These are phyloP conservation scores for Fusarium sororula DNA, from an alignment of 2,329 filamentous ascomycete species.

Conservation along the genomic window DNA sequence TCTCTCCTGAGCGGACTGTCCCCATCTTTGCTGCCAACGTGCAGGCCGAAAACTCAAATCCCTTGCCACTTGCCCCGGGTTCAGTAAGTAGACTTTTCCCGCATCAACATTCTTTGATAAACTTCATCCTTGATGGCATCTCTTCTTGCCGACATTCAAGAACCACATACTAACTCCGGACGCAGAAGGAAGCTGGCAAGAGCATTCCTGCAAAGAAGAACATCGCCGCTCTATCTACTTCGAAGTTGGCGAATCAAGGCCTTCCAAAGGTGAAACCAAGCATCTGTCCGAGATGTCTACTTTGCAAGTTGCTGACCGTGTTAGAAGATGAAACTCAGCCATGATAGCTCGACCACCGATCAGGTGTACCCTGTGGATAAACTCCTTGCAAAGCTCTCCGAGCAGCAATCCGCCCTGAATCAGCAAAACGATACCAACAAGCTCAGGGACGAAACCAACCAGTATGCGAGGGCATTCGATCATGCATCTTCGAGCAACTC, in stretches of 20 bases:
- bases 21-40: conserved; percentile 17
- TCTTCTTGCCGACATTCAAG: neutral
- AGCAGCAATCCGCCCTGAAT: conserved; percentile 70
- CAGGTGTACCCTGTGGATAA: conserved; percentile 72
- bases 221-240: conserved; percentile 59
- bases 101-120: neutral
- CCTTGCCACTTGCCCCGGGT: conserved; percentile 16
- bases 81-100: conserved; percentile 30
- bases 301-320: conserved; percentile 38
- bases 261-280: conserved; percentile 58
- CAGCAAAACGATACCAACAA: conserved; percentile 67
- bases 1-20: conserved; percentile 41
- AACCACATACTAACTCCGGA: neutral
- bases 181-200: conserved; percentile 34
- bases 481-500: conserved; percentile 65
- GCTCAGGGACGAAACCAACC: conserved; percentile 48
- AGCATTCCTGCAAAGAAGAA: conserved; percentile 51
- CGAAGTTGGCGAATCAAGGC: conserved; percentile 65
- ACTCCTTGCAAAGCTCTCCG: conserved; percentile 76
- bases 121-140: neutral
- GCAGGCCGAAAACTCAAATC: conserved; percentile 37
- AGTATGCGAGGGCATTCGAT: conserved; percentile 52
- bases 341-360: conserved; percentile 50
- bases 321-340: conserved; percentile 59
- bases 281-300: neutral